Percentiles rank a stretch among this genome's conserved stretches.
These are phyloP conservation scores for Centaurea solstitialis DNA, from an alignment of 129 eudicot genomes.

Conservation along the genomic window DNA sequence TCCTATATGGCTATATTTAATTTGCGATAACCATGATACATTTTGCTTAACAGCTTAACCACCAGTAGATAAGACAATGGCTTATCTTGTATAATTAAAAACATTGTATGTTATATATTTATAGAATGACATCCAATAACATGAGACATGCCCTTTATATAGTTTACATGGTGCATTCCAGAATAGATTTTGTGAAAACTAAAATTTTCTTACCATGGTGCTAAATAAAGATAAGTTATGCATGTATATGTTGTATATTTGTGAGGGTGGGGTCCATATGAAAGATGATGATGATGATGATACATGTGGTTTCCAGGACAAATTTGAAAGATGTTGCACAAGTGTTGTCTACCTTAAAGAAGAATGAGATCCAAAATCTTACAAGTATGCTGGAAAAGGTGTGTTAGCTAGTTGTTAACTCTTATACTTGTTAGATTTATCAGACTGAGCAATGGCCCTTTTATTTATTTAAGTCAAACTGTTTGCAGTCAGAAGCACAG, in stretches of 20 bases:
- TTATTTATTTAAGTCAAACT: slow-evolving; percentile 5
- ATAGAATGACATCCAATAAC: not conserved
- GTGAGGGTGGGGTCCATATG: not conserved
- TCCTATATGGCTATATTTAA: too few species aligned
- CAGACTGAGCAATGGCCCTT: not conserved
- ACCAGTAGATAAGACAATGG: not conserved
- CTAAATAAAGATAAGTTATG: not conserved
- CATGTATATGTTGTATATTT: not conserved
- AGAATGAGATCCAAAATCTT: slow-evolving; percentile 57
- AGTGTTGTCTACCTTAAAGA: slow-evolving; percentile 42
- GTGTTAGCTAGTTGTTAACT: slow-evolving; percentile 5
- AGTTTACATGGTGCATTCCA: not conserved
- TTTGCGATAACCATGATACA: not conserved
- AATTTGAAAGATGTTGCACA: slow-evolving; percentile 47
- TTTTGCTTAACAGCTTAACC: not conserved
- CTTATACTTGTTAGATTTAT: not conserved
- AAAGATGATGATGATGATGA: not conserved
- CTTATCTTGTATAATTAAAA: not conserved
- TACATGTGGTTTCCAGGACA: slow-evolving; percentile 48
- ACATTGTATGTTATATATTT: not conserved
- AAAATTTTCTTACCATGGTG: not conserved
- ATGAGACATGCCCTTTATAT: not conserved
- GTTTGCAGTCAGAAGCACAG: slow-evolving; percentile 54
- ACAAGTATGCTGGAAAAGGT: slow-evolving; percentile 59
- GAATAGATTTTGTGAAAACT: not conserved